These are phyloP conservation scores for Apiospora aurea DNA, from an alignment of 2,329 filamentous ascomycete species.

Conservation along the genomic window DNA sequence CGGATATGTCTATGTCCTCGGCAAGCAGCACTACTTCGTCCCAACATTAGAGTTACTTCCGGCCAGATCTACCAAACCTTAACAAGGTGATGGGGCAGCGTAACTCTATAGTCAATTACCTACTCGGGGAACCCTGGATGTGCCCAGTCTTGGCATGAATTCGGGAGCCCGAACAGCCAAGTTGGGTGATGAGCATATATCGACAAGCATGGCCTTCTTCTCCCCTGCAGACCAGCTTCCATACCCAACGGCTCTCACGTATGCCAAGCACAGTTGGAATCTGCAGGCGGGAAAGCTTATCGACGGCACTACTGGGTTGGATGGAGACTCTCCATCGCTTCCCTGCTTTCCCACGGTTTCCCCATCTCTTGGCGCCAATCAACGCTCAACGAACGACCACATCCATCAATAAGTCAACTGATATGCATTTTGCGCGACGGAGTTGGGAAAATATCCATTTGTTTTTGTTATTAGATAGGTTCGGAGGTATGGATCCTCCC, in stretches of 20 bases:
- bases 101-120: not conserved
- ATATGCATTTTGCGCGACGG: slow-evolving; percentile 9
- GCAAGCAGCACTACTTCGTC: slow-evolving; percentile 28
- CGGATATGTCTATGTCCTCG: slow-evolving; percentile 37
- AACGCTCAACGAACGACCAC: not conserved
- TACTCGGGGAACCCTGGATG: slow-evolving; percentile 1
- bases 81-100: not conserved
- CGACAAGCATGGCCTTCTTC: not conserved
- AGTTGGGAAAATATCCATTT: slow-evolving; percentile 24
- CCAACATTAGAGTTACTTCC: not conserved
- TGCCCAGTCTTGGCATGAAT: slow-evolving; percentile 3
- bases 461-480: not conserved
- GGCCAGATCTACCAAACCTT: not conserved
- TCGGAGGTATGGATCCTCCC: slow-evolving; percentile 10
- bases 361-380: slow-evolving; percentile 4
- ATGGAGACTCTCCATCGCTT: not conserved
- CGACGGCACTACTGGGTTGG: not conserved
- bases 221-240: not conserved
- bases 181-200: not conserved
- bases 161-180: not conserved
- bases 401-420: slow-evolving; percentile 3
- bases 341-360: not conserved
- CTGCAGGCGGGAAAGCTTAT: slow-evolving; percentile 1
- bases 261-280: not conserved
- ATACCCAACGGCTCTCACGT: not conserved